phyloP scores from a whole-genome alignment of 371 early-diverging fungal species.

The Aphelidium insulamus region DNA sequence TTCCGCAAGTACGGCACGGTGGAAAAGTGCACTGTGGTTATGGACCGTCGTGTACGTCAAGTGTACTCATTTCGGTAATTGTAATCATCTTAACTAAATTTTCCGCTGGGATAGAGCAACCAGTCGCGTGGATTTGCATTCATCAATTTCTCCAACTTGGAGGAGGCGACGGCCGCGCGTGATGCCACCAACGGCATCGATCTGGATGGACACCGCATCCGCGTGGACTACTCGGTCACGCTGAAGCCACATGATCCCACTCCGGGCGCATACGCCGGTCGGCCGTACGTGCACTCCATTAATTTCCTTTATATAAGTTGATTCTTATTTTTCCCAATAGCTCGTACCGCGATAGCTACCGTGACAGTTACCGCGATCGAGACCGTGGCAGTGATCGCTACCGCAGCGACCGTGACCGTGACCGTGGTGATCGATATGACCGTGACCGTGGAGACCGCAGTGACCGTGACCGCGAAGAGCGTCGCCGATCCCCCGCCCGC shows the following conservation, averaged over 20 bases:
- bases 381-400: slow-evolving; percentile 2
- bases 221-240: slow-evolving; percentile 54
- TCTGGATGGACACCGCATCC: slow-evolving; percentile 45
- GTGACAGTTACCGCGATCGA: slow-evolving; percentile 4
- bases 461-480: slow-evolving; percentile 11
- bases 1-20: slow-evolving; percentile 39
- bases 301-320: background rate
- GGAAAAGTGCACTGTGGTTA: slow-evolving; percentile 9
- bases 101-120: too few species aligned
- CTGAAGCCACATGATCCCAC: slow-evolving; percentile 36
- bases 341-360: slow-evolving; percentile 7
- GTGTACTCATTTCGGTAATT: too few species aligned
- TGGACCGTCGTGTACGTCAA: slow-evolving; percentile 8
- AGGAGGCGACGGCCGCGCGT: slow-evolving; percentile 26
- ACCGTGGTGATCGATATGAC: slow-evolving; percentile 4
- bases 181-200: slow-evolving; percentile 27
- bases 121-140: too few species aligned
- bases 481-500: too few species aligned
- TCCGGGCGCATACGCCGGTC: slow-evolving; percentile 43
- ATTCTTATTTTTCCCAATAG: background rate
- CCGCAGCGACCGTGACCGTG: background rate
- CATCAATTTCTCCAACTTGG: too few species aligned
- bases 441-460: slow-evolving; percentile 7
- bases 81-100: too few species aligned
- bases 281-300: slow-evolving; percentile 9